Conservation (phyloP, 495 filamentous ascomycete genomes). For the Amorphotheca resinae region DNA sequence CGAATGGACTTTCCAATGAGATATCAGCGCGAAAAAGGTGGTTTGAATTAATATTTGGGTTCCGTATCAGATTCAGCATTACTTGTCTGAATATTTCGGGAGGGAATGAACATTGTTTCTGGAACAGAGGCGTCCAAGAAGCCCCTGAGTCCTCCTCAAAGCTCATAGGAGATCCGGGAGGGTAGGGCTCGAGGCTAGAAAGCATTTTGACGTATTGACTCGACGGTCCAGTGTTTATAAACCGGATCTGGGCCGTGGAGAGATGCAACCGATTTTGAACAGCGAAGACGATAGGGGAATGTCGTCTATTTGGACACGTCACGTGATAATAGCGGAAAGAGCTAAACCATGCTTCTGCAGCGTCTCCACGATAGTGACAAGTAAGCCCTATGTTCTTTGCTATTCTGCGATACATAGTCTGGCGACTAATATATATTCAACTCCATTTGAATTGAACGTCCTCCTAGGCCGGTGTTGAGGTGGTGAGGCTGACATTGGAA, state of each 20-base stretch:
- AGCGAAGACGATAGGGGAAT: not conserved
- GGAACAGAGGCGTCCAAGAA: conserved; percentile 38
- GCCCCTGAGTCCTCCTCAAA: conserved; percentile 22
- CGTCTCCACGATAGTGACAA: no score
- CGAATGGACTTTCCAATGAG: conserved; percentile 32
- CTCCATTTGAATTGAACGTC: no score
- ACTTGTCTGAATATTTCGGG: conserved; percentile 47
- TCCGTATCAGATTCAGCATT: conserved; percentile 62
- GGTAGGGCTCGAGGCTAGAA: conserved; percentile 4
- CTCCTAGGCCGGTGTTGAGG: no score
- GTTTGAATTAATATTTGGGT: conserved; percentile 76
- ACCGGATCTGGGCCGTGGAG: not conserved
- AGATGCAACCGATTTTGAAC: not conserved
- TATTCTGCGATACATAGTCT: no score
- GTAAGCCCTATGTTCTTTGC: no score
- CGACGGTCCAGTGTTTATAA: not conserved
- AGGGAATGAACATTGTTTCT: conserved; percentile 43
- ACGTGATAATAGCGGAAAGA: not conserved
- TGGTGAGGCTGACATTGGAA: not conserved
- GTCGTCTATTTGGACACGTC: not conserved
- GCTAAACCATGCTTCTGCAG: no score
- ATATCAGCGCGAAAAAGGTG: conserved; percentile 84
- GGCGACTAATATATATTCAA: no score
- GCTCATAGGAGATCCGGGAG: conserved; percentile 9
- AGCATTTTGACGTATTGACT: conserved; percentile 6